Percentiles rank a stretch among this genome's conserved stretches.
These are phyloP conservation scores for Neonectria faginata DNA, from an alignment of 2,329 filamentous ascomycete species.

Conservation along the genomic window DNA sequence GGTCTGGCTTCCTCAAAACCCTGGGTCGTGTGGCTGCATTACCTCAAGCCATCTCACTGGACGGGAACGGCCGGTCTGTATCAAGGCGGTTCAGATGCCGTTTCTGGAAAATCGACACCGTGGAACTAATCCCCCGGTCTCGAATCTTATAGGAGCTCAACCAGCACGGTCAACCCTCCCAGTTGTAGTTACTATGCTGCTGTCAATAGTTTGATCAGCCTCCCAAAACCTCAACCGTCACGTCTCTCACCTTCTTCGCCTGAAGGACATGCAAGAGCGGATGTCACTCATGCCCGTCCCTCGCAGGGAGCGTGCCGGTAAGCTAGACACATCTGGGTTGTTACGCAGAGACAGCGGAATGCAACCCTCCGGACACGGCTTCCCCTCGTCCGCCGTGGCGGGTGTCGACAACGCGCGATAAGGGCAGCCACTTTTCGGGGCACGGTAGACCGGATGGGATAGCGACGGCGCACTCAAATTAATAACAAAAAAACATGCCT, in stretches of 20 bases:
- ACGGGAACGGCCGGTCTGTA: not conserved
- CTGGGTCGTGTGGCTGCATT: not conserved
- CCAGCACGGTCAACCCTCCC: no score
- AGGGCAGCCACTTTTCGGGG: not conserved
- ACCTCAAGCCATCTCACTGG: not conserved
- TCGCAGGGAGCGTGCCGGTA: not conserved
- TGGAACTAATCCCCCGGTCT: not conserved
- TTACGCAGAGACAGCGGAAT: not conserved
- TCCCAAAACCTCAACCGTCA: not conserved
- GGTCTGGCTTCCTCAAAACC: not conserved
- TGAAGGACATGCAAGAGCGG: not conserved
- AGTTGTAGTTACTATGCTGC: no score
- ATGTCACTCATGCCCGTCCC: not conserved
- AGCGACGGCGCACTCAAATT: not conserved
- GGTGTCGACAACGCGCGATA: not conserved
- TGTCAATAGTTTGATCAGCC: not conserved
- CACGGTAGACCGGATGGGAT: not conserved
- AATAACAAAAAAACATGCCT: not conserved
- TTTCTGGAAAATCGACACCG: not conserved
- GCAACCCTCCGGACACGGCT: not conserved
- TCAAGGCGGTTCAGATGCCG: slow-evolving; percentile 3
- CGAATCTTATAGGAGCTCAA: not conserved
- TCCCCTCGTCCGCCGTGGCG: not conserved
- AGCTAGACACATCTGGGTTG: not conserved
- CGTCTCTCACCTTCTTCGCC: not conserved